Evolutionary conservation across 2,329 filamentous ascomycete species (phyloP).

Genomic region (Fusarium denticulatum): DNA sequence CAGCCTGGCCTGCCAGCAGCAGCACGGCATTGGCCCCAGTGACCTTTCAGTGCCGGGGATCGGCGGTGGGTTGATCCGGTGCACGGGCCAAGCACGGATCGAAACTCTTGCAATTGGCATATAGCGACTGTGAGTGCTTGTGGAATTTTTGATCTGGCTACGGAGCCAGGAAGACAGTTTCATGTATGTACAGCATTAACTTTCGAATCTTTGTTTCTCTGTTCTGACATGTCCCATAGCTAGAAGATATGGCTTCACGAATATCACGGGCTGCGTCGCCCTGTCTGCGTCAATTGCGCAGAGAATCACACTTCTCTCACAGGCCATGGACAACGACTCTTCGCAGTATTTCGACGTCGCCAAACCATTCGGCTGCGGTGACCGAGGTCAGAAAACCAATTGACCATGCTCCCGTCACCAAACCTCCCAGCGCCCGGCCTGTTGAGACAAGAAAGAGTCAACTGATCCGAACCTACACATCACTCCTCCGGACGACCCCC

Average conservation of each 20-base stretch:
- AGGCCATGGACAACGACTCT: conserved; percentile 33
- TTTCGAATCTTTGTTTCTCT: neutral
- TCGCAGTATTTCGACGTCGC: conserved; percentile 44
- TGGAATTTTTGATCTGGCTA: conserved; percentile 37
- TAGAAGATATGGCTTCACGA: conserved; percentile 36
- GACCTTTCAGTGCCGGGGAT: conserved; percentile 21
- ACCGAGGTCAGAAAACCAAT: conserved; percentile 50
- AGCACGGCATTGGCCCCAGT: conserved; percentile 27
- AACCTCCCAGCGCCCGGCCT: conserved; percentile 88
- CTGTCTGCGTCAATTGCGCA: conserved; percentile 42
- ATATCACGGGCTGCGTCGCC: conserved; percentile 33
- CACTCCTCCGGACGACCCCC: conserved; percentile 84
- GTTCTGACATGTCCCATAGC: neutral
- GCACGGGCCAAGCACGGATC: conserved; percentile 27
- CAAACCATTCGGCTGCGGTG: conserved; percentile 39
- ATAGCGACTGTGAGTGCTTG: neutral
- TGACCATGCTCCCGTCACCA: conserved; percentile 70
- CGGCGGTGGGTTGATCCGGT: conserved; percentile 41
- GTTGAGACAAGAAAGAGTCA: conserved; percentile 91
- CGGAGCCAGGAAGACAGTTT: conserved; percentile 10
- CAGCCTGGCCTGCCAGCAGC: conserved; percentile 37
- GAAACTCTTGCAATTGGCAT: conserved; percentile 16
- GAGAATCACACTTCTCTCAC: conserved; percentile 21
- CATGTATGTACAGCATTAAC: conserved; percentile 17
- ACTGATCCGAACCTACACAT: conserved; percentile 85